Evolutionary conservation across 768 basidiomycete genomes (phyloP).

Genomic region (Neoboletus brunneissimus): DNA sequence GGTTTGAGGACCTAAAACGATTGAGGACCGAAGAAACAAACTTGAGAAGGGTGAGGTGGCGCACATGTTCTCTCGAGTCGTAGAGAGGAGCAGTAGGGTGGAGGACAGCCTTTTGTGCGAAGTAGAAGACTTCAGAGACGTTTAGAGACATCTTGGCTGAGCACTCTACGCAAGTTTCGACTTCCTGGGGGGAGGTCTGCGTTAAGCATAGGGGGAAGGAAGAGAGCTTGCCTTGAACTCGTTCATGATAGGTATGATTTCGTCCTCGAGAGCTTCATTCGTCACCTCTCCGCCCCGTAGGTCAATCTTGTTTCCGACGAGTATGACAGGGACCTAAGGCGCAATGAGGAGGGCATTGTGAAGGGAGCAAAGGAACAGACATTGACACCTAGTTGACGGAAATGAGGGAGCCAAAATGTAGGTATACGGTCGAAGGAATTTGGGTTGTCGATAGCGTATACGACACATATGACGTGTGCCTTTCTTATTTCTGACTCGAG

Average conservation of each 20-base stretch:
- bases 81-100: constrained; percentile 97
- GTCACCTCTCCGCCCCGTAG: constrained; percentile 90
- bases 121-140: constrained; percentile 97
- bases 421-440: constrained; percentile 96
- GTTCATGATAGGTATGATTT: constrained; percentile 95
- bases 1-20: constrained; percentile 80
- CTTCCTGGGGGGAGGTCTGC: constrained; percentile 60
- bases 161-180: constrained; percentile 96
- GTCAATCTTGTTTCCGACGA: constrained; percentile 99
- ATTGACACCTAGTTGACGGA: constrained; percentile 93
- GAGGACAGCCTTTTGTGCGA: constrained; percentile 95
- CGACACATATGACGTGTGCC: constrained; percentile 97
- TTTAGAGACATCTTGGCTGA: constrained; percentile 90
- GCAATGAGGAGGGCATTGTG: constrained; percentile 4
- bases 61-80: constrained; percentile 91
- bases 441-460: constrained; percentile 95
- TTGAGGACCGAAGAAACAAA: constrained; percentile 9
- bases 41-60: constrained; percentile 27
- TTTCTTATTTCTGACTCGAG: constrained; percentile 94
- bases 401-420: constrained; percentile 96
- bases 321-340: constrained; percentile 85
- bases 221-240: constrained; percentile 82
- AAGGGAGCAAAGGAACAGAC: constrained; percentile 42
- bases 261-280: constrained; percentile 90
- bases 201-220: neutral